Percentiles rank a stretch among this genome's conserved stretches.
Conservation (phyloP, 352 stramenopile species). For the Pythium pyrilobum region DNA sequence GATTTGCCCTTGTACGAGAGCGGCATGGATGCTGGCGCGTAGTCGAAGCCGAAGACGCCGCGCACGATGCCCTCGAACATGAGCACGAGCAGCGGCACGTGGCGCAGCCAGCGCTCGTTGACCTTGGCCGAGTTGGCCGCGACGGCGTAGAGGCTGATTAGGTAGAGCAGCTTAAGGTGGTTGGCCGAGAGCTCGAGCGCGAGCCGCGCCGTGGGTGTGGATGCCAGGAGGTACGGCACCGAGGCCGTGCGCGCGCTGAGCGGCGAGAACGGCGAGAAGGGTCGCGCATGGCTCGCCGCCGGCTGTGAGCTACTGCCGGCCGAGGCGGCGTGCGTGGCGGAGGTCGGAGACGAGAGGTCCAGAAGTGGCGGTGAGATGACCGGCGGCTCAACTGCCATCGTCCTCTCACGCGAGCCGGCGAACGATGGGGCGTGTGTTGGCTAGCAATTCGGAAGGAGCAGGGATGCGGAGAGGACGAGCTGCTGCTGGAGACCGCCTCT, state of each 20-base stretch:
- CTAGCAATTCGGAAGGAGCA: no score
- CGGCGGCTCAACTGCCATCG: slow-evolving; percentile 18
- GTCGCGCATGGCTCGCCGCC: no score
- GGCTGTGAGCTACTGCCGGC: background rate
- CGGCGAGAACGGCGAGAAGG: no score
- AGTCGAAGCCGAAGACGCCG: slow-evolving; percentile 95
- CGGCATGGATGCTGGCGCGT: slow-evolving; percentile 92
- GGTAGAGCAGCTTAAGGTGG: slow-evolving; percentile 95
- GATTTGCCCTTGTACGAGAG: slow-evolving; percentile 90
- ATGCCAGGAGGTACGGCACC: slow-evolving; percentile 4
- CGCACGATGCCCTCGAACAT: slow-evolving; percentile 96
- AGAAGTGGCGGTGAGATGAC: slow-evolving; percentile 3
- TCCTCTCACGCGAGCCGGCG: slow-evolving; percentile 5
- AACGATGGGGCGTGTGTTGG: no score
- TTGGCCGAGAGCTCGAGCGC: slow-evolving; percentile 85
- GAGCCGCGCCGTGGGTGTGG: slow-evolving; percentile 7
- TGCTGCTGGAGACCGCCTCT: slow-evolving; percentile 2
- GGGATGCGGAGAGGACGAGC: background rate
- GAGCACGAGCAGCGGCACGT: slow-evolving; percentile 93
- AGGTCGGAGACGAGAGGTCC: background rate
- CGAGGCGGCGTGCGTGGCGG: background rate
- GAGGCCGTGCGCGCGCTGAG: slow-evolving; percentile 11
- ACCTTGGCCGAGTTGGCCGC: slow-evolving; percentile 84
- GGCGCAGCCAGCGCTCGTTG: slow-evolving; percentile 95
- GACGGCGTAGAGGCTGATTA: slow-evolving; percentile 94